Base-by-base conservation (phyloP, 177 flowering plant species). In the Vitis hybrid region DNA sequence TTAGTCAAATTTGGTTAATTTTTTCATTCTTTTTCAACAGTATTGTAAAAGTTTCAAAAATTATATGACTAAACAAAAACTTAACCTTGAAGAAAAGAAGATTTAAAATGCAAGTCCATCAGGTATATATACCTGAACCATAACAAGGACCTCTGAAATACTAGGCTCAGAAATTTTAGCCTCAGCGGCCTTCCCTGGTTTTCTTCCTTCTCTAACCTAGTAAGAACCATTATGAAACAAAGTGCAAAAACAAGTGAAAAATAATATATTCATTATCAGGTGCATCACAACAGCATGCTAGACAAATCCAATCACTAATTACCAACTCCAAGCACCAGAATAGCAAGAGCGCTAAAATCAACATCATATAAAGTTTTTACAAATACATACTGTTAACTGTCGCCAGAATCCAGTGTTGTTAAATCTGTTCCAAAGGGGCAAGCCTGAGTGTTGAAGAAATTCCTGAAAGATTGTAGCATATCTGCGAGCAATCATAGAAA, bases 341-440 rank as follows among this genome's bases (percentile, higher is more conserved):
- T 62, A 28, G 57, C 20, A 10, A 33, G 17, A 33, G 12, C 2
- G 9, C 62, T 18, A 31, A 13, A 11, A 11, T 19, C 10, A 63
- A 31, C 22, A 52, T 0, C 47, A 17, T 22, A 10, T 58, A 38
- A 31, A 31, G 15, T 11, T 55, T 58, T 17, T 28, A 54, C 19
- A n/a, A 70, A 50, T 71, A 76, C 84, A 62, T 79, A 95, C 97
- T 47, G 95, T 94, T 51, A 95, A 81, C 74, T 94, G 97, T 68
- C 97, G 96, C 98, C 99, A 95, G 77, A 92, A 94, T 12, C 99
- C 98, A 73, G 80, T 81, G 76, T 94, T 95, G 52, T 87, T 81
- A 75, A 86, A 79, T 82, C 99, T 88, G 74, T 94, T 88, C 99
- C 99, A 95, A 68, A 88, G 22, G 20, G 98, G 97, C 57, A 95